phyloP scores from a whole-genome alignment of 1,139 yeast species.

The Taphrina deformans region DNA sequence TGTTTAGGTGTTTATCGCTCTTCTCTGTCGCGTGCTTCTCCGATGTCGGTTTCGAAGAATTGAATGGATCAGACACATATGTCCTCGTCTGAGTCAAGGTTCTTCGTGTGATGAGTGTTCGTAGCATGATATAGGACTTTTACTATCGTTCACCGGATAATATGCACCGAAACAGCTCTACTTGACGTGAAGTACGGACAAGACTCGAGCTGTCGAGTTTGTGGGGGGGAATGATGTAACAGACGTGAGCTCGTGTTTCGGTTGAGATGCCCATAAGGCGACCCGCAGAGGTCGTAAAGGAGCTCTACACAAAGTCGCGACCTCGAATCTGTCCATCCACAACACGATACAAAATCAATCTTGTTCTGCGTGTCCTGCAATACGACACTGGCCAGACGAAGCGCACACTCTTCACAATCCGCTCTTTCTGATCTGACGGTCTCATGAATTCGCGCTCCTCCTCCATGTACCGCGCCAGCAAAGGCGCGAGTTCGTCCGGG shows the following conservation, averaged over 20 bases:
- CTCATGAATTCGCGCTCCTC: constrained; percentile 14
- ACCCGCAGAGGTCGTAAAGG: not conserved
- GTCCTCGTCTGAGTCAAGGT: not conserved
- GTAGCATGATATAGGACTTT: not conserved
- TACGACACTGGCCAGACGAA: no score
- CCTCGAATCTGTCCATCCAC: not conserved
- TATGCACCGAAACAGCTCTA: no score
- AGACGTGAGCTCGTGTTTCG: not conserved
- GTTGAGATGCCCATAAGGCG: not conserved
- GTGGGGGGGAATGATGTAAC: constrained; percentile 7
- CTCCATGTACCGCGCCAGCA: constrained; percentile 6
- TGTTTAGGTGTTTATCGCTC: constrained; percentile 6
- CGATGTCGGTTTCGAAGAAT: constrained; percentile 15
- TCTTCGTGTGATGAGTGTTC: not conserved
- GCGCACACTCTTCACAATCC: not conserved
- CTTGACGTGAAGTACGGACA: no score
- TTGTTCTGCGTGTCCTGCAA: no score
- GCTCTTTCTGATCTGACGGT: not conserved
- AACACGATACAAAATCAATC: not conserved
- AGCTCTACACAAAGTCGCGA: constrained; percentile 4
- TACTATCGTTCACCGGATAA: no score
- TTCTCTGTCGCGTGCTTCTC: constrained; percentile 24
- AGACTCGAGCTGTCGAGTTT: not conserved
- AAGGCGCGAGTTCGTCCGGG: constrained; percentile 5
- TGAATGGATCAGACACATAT: constrained; percentile 18